Evolutionary conservation across 2,329 filamentous ascomycete species (phyloP), one percentile per base, ranked within the genome.

Genomic region (Fusarium pseudograminearum): DNA sequence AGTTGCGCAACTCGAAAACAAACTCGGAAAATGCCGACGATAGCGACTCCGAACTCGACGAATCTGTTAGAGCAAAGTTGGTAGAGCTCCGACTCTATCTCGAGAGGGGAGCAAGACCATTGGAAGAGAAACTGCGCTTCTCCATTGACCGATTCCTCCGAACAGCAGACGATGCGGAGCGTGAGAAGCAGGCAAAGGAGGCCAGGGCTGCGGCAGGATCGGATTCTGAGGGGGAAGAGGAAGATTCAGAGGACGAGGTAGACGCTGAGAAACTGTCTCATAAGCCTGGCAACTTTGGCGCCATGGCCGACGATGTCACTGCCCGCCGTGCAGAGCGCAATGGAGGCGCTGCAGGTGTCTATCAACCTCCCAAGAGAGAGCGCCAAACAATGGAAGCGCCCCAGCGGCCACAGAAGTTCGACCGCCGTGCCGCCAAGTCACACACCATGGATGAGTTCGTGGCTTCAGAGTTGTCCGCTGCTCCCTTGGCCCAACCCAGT

Each of bases 141-240:
- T 94, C 98, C 78, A 93, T 99, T 75, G 95, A 98, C 80, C 96
- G 97, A 77, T 94, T 98, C 28, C 85, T 99, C 22, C 91, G 93
- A 68, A 93, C 93, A 0, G 94, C 94, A 36, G 92, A 97, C 65
- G 91, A 95, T 72, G 86, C 88, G 6, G 86, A 90, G 67, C 83
- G 80, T 74, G 51, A 81, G 75, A 79, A 79, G 5, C 80, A 81
- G 45, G 76, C 77, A 4, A 79, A 78, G 12, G 75, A 73, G 30
- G 65, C 72, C 7, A 61, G 30, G 73, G 73, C 57, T 40, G 81
- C 74, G 61, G 73, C 58, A 30, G 71, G 57, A 8, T 72, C 70
- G 2, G 72, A 73, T 11, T 73, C 72, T 1, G 77, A 69, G 6
- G 78, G 76, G 9, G 76, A 77, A n/a, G 77, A 75, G 33, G 77